Evolutionary conservation across 2,329 filamentous ascomycete species (phyloP), one percentile per base, ranked within the genome.

Genomic region (Scleromitrula shiraiana): DNA sequence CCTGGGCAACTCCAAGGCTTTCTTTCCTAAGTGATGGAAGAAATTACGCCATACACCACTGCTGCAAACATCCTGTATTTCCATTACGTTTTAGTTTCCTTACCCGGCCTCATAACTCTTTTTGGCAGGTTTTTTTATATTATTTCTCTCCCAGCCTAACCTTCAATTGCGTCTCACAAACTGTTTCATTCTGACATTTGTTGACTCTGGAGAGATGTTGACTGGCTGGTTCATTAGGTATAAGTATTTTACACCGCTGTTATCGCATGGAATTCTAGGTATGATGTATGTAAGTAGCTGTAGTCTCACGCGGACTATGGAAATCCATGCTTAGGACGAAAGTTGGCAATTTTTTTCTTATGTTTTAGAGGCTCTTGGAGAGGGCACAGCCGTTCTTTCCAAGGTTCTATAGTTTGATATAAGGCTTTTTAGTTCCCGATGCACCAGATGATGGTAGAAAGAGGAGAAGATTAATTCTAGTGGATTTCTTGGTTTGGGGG

Each of bases 31-130:
- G 40, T 17, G 22, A 41, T 33, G 36, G 22, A 36, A 17, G 19
- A 41, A 47, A 47, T 41, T 27, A 37, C 37, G 37, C 44, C 44
- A 47, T 47, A n/a, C 17, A 9, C 9, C 20, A 26, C 27, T 35
- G 15, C 37, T 36, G 33, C 33, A 36, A 22, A 36, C 37, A 29
- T 47, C 37, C 14, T 47, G 44, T 37, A 47, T 47, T 47, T 41
- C 6, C 29, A 41, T 47, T 47, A 47, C 44, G 44, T 47, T 47
- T 47, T 35, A 39, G 32, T 47, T 41, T 27, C 44, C 19, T 7
- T 33, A 35, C 44, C 29, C 29, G 22, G 44, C 27, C 19, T 37
- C 39, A 47, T 33, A 46, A 12, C 37, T 29, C 41, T 36, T 36
- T 36, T 36, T 22, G 33, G 33, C 17, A 20, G 27, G 10, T n/a